A percentile compares a stretch with the other conserved stretches of the same genome.
phyloP scores from a whole-genome alignment of 2,329 filamentous ascomycete species.

The Didymella segeticola region DNA sequence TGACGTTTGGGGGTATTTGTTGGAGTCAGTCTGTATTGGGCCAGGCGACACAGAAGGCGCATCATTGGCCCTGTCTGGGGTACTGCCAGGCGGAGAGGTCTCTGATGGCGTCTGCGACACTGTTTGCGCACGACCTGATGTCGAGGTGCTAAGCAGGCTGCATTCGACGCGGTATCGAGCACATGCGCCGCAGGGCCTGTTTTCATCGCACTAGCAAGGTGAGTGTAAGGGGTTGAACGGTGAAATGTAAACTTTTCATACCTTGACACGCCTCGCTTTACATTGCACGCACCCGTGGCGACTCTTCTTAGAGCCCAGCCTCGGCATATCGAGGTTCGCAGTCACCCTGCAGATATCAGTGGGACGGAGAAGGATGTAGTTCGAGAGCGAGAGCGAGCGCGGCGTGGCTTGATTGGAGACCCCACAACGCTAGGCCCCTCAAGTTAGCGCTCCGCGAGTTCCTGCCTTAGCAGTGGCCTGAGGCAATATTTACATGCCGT shows the following conservation, averaged over 20 bases:
- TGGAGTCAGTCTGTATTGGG: neutral
- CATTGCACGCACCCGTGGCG: conserved; percentile 37
- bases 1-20: neutral
- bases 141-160: conserved; percentile 28
- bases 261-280: conserved; percentile 39
- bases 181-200: conserved; percentile 37
- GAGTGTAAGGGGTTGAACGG: neutral
- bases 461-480: neutral
- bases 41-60: conserved; percentile 13
- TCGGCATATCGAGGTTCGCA: conserved; percentile 22
- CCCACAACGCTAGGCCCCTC: neutral
- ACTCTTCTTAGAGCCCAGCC: conserved; percentile 34
- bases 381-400: conserved; percentile 31
- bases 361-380: neutral
- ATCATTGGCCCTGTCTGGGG: conserved; percentile 6
- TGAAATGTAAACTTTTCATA: conserved; percentile 30
- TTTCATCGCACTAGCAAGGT: conserved; percentile 38
- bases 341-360: neutral
- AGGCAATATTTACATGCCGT: neutral
- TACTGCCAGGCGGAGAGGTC: conserved; percentile 1
- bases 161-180: conserved; percentile 37
- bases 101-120: conserved; percentile 9
- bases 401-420: neutral
- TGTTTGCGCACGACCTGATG: neutral
- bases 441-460: neutral